These are phyloP conservation scores for Geosmithia flava DNA, from an alignment of 2,329 filamentous ascomycete species.

Conservation along the genomic window DNA sequence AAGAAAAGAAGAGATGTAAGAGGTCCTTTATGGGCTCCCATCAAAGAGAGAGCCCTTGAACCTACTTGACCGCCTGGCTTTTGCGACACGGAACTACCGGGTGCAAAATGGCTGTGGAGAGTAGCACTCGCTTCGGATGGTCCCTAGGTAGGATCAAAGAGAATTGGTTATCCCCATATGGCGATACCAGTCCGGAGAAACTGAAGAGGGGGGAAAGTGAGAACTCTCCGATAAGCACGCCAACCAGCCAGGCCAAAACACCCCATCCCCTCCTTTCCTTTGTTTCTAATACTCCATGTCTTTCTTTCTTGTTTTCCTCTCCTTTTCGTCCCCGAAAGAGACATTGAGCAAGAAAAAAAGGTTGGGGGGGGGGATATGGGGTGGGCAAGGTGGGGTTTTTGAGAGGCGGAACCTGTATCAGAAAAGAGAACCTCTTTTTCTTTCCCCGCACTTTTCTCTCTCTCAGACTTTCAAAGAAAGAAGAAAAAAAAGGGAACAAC, in stretches of 20 bases:
- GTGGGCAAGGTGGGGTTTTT: neutral
- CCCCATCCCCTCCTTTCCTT: neutral
- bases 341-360: neutral
- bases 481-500: neutral
- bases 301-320: neutral
- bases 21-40: neutral
- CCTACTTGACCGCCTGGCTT: neutral
- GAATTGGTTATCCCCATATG: slow-evolving; percentile 4
- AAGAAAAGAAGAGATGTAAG: neutral
- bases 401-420: too few relatives aligned
- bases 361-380: neutral
- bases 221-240: neutral
- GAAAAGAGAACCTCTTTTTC: too few relatives aligned
- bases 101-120: slow-evolving; percentile 19
- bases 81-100: slow-evolving; percentile 23
- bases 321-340: neutral
- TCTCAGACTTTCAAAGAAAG: slow-evolving; percentile 2
- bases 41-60: neutral
- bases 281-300: neutral
- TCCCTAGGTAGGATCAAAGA: slow-evolving; percentile 15
- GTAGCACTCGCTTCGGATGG: slow-evolving; percentile 25
- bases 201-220: neutral
- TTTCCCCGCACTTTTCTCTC: neutral
- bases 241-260: neutral
- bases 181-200: neutral